These are phyloP conservation scores for Hirschioporus abietinus DNA, from an alignment of 768 basidiomycete species.

Conservation along the genomic window DNA sequence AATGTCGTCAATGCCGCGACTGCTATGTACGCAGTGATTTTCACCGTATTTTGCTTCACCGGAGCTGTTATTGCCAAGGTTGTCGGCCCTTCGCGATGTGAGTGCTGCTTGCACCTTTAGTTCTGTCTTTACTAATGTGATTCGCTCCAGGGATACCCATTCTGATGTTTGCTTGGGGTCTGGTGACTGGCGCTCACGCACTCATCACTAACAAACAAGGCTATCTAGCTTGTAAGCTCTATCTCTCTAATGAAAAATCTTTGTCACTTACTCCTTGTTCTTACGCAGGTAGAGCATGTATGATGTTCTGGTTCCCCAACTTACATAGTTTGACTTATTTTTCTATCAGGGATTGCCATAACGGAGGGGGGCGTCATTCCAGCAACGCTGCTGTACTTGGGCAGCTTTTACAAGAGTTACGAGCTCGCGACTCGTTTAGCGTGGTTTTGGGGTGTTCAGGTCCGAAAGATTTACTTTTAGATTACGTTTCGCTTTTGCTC, in stretches of 20 bases:
- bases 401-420: slow-evolving; percentile 5
- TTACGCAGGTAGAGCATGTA: slow-evolving; percentile 28
- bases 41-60: slow-evolving; percentile 29
- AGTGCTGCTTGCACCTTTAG: slow-evolving; percentile 1
- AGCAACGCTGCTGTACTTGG: slow-evolving; percentile 6
- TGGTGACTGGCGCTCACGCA: slow-evolving; percentile 33
- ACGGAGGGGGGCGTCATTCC: slow-evolving; percentile 39
- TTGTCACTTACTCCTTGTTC: background rate
- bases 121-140: background rate
- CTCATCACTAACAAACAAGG: slow-evolving; percentile 31
- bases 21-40: slow-evolving; percentile 31
- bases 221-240: slow-evolving; percentile 27
- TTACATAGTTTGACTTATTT: background rate
- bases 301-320: slow-evolving; percentile 1
- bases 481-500: background rate
- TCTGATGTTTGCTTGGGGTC: slow-evolving; percentile 36
- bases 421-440: slow-evolving; percentile 6
- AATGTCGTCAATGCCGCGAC: slow-evolving; percentile 33
- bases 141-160: slow-evolving; percentile 29
- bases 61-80: slow-evolving; percentile 36
- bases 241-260: background rate
- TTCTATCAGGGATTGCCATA: slow-evolving; percentile 30
- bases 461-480: background rate
- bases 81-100: slow-evolving; percentile 33
- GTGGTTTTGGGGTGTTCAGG: slow-evolving; percentile 10